Base-by-base conservation (phyloP, 345 rosid genomes). In the Euphorbia tirucalli region DNA sequence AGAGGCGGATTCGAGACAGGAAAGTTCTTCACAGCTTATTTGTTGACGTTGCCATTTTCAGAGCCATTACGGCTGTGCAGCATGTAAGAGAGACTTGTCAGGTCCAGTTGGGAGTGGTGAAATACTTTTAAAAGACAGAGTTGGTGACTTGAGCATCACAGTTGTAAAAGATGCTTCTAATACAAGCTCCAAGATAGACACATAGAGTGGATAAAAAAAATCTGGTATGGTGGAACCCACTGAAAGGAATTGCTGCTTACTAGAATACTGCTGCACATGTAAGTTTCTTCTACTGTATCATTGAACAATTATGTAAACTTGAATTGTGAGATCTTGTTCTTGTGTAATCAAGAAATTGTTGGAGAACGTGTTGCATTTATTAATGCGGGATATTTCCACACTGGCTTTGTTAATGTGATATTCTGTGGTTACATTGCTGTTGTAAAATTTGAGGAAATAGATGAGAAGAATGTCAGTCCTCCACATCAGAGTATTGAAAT, bases 231-330 rank as follows among this genome's bases (percentile, higher is more conserved):
- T 82, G 97, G 66, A 95, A 95, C 83, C 82, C 90, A 69, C 87
- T 95, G 76, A 95, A 95, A 84, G 99, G 99, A 80, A 88, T 95
- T 61, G 88, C 99, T 61, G 99, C 98, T 61, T 94, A 95, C 72
- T 98, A 95, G 76, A 92, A 92, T 68, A 92, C 98, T 28, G 97
- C 97, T 78, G 94, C 98, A 56, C 96, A 88, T 76, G 99, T 95
- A 79, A 87, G 94, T 73, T 75, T 55, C 73, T 75, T 50, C 71
- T 32, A 50, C 75, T 60, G 50, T 75, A 32, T 74, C 50, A 61
- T 66, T 75, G 55, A 50, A 58, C 31, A 56, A 65, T 73, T 30
- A 39, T 69, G 30, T 65, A 46, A 76, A 37, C 63, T 28, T 67
- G 59, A 18, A 30, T 21, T 77, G 52, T 4, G 24, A n/a, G 49